Evolutionary conservation across 164 flowering plant genomes (phyloP).

Genomic region (Vitis rupestris): DNA sequence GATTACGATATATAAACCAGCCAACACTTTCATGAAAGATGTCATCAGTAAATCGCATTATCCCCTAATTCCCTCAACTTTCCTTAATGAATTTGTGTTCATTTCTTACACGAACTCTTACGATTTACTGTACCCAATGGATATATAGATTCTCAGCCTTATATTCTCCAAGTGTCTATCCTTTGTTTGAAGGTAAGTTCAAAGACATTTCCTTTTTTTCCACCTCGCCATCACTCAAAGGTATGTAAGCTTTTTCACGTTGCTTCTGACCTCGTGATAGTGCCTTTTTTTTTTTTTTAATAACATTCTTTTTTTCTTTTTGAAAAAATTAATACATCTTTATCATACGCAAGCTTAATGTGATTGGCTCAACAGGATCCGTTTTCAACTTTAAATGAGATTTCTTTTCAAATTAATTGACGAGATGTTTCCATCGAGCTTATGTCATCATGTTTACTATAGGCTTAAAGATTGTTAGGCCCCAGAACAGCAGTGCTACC

Average conservation of each 20-base stretch:
- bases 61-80: not conserved
- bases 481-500: too few relatives aligned
- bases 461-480: too few relatives aligned
- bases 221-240: conserved; percentile 1
- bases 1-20: too few relatives aligned
- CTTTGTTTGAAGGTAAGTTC: not conserved
- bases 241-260: conserved; percentile 12
- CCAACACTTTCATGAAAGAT: too few relatives aligned
- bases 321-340: not conserved
- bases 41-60: conserved; percentile 3
- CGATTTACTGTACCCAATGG: too few relatives aligned
- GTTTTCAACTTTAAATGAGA: not conserved
- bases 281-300: too few relatives aligned
- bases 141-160: not conserved
- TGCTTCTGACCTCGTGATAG: not conserved
- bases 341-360: not conserved
- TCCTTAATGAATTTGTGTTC: too few relatives aligned
- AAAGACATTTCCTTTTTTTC: not conserved
- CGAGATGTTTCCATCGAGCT: not conserved
- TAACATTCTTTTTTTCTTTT: not conserved
- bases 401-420: not conserved
- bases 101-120: too few relatives aligned
- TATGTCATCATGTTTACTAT: not conserved
- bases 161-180: not conserved
- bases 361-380: not conserved